Evolutionary conservation across 2,329 filamentous ascomycete genomes (phyloP).

Genomic region (Nemania sp.): DNA sequence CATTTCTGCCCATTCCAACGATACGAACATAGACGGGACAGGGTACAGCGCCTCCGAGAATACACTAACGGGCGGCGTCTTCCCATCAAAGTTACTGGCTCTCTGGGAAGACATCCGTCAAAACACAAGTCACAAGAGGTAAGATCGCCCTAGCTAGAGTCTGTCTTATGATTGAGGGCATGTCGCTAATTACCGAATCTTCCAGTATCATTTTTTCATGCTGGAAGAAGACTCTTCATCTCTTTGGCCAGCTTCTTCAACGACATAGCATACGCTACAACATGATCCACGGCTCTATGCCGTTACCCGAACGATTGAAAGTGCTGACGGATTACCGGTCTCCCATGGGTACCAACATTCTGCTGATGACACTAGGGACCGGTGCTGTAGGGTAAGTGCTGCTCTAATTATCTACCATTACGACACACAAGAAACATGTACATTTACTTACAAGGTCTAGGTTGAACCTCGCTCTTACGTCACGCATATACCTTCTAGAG

Average conservation of each 20-base stretch:
- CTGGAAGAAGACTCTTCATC: slow-evolving; percentile 41
- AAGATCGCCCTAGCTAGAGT: slow-evolving; percentile 1
- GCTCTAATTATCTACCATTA: too few species aligned
- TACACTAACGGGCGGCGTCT: background rate
- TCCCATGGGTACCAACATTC: slow-evolving; percentile 17
- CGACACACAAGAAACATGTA: too few species aligned
- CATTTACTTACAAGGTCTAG: too few species aligned
- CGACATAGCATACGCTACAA: slow-evolving; percentile 29
- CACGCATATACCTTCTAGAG: slow-evolving; percentile 36
- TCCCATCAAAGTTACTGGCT: slow-evolving; percentile 6
- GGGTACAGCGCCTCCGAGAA: background rate
- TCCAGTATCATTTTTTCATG: slow-evolving; percentile 41
- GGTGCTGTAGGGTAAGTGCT: slow-evolving; percentile 37
- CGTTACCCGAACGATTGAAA: slow-evolving; percentile 18
- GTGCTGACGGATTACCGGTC: slow-evolving; percentile 6
- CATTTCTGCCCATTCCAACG: background rate
- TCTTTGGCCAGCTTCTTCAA: slow-evolving; percentile 33
- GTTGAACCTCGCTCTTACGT: slow-evolving; percentile 31
- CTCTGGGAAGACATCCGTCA: slow-evolving; percentile 27
- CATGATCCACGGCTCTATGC: slow-evolving; percentile 36
- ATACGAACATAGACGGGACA: background rate
- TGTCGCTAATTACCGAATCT: background rate
- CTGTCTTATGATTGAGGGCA: too few species aligned
- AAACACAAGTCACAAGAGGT: slow-evolving; percentile 27
- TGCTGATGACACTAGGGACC: slow-evolving; percentile 40